Evolutionary conservation across 2,329 filamentous ascomycete genomes (phyloP).

Genomic region (Ophiobolus disseminans): DNA sequence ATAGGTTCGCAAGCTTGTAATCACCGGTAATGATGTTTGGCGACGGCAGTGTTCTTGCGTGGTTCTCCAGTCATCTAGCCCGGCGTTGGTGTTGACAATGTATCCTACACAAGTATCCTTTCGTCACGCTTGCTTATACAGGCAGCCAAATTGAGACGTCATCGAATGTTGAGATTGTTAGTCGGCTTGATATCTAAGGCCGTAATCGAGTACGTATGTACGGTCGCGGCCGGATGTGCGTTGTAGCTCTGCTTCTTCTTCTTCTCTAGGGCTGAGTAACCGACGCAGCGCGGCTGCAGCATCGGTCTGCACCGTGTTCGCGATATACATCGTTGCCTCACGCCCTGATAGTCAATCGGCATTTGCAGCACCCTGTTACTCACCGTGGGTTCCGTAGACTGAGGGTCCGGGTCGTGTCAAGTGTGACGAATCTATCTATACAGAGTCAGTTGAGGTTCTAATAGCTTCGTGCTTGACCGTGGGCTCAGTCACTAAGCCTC

Average conservation of each 20-base stretch:
- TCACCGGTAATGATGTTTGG: too few relatives aligned
- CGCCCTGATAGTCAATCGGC: neutral
- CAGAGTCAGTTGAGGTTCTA: constrained; percentile 1
- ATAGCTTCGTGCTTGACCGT: constrained; percentile 1
- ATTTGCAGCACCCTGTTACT: neutral
- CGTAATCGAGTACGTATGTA: too few relatives aligned
- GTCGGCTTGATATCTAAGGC: too few relatives aligned
- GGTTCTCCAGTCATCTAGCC: too few relatives aligned
- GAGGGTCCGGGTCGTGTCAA: neutral
- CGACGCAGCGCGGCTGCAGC: constrained; percentile 1
- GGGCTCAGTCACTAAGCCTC: constrained; percentile 7
- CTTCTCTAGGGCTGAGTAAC: neutral
- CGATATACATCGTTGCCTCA: neutral
- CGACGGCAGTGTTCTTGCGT: too few relatives aligned
- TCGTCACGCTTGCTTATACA: too few relatives aligned
- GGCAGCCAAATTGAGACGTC: too few relatives aligned
- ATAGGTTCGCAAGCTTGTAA: neutral
- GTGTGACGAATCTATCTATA: constrained; percentile 6
- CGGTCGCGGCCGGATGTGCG: too few relatives aligned
- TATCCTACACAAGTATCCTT: too few relatives aligned
- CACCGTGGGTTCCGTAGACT: neutral
- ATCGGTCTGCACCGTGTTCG: constrained; percentile 3
- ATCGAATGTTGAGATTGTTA: too few relatives aligned
- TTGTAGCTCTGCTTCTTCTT: too few relatives aligned
- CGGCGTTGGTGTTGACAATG: too few relatives aligned